Evolutionary conservation across 176 grass and related monocot species (phyloP).

Genomic region (Oryza coarctata): DNA sequence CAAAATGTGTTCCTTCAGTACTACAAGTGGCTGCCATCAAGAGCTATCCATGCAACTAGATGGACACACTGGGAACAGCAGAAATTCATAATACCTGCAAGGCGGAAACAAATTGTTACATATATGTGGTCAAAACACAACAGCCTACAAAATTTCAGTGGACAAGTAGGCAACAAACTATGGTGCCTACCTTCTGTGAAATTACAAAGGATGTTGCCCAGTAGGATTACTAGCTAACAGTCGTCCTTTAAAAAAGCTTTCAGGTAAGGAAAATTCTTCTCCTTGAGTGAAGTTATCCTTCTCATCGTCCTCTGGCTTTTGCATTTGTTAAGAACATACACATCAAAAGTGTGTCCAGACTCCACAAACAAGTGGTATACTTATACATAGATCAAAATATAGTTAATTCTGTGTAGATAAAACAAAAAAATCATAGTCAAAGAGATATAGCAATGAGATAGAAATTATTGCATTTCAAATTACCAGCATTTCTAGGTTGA

Average conservation of each 20-base stretch:
- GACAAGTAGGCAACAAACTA: background rate
- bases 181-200: background rate
- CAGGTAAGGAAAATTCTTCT: conserved; percentile 84
- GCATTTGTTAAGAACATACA: conserved; percentile 18
- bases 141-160: background rate
- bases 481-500: conserved; percentile 97
- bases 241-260: conserved; percentile 70
- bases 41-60: background rate
- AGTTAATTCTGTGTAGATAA: background rate
- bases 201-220: background rate
- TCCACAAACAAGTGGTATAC: background rate
- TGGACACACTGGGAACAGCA: background rate
- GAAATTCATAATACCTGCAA: background rate
- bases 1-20: background rate
- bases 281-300: conserved; percentile 56
- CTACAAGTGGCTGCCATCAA: background rate
- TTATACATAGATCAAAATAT: background rate
- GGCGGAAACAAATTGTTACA: too few relatives aligned
- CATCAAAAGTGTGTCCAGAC: background rate
- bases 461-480: conserved; percentile 2
- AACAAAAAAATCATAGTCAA: background rate
- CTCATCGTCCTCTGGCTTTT: conserved; percentile 92
- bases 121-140: too few relatives aligned
- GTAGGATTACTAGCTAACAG: conserved; percentile 6
- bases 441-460: background rate